Evolutionary conservation across 306 rosid species (phyloP).

Genomic region (Lablab purpureus): DNA sequence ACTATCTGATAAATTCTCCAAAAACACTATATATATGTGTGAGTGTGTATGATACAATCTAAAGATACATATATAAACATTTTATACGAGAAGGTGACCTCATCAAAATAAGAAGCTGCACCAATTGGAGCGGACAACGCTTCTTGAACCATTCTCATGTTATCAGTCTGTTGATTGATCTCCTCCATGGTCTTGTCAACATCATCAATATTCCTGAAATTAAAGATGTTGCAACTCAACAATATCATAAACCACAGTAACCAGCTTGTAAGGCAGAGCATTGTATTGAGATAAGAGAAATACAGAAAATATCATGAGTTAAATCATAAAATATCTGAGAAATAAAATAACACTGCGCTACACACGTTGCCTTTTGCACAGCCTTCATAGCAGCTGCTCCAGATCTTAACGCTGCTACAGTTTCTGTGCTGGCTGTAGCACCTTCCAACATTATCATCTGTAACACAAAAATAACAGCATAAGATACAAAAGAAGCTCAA

Average conservation of each 20-base stretch:
- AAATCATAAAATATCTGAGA: neutral
- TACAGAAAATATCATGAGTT: neutral
- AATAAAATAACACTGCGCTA: constrained; percentile 38
- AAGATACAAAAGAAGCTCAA: constrained; percentile 40
- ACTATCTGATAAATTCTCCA: neutral
- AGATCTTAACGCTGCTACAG: constrained; percentile 92
- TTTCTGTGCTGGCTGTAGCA: constrained; percentile 97
- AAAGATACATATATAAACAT: constrained; percentile 2
- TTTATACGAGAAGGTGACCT: constrained; percentile 59
- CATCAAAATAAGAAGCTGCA: constrained; percentile 85
- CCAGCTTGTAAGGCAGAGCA: neutral
- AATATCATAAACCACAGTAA: constrained; percentile 3
- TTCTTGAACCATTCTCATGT: constrained; percentile 95
- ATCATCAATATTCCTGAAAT: constrained; percentile 81
- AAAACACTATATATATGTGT: too few relatives aligned
- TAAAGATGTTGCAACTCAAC: neutral
- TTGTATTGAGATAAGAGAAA: neutral
- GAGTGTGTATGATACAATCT: neutral
- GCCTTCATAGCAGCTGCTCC: constrained; percentile 99
- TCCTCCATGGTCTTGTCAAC: constrained; percentile 97
- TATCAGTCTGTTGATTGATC: constrained; percentile 94
- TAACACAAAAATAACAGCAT: constrained; percentile 21
- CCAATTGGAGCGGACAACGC: constrained; percentile 89
- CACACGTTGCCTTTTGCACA: constrained; percentile 97
- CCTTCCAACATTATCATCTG: constrained; percentile 99